Evolutionary conservation across 2,329 filamentous ascomycete species (phyloP), one percentile per base, ranked within the genome.

Genomic region (Botrytis deweyae): DNA sequence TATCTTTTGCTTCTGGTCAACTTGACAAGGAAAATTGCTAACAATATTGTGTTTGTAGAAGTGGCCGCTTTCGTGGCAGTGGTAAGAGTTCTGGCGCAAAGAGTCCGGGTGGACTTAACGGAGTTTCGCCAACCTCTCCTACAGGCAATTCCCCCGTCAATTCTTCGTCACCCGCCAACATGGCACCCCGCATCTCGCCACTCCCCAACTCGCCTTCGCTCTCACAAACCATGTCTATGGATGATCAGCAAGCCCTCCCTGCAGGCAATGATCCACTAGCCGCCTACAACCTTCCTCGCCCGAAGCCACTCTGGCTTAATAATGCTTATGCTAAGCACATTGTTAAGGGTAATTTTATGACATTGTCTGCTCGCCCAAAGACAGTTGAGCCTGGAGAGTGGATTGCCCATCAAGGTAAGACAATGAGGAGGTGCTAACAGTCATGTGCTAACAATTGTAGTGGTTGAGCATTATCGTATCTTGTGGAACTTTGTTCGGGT

Each of bases 311-410:
- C 75, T 94, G 93, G 90, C 89, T 94, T 80, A 91, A 93, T 80
- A 88, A 91, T 73, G 85, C 89, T 75, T 92, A 93, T 81, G 91
- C 92, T 72, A 93, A 92, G 81, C 90, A 97, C 80, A 97, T 97
- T 77, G 95, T 98, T 80, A 97, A 95, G 85, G 95, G 95, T 74
- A 98, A 98, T 85, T 98, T 98, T 82, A 94, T 97, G 91, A 98
- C 95, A 18, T 85, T 98, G 74, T 97, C 95, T 80, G 94, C 94
- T 68, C 92, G 95, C 81, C 95, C 95, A 36, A 95, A 95, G 85
- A 95, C 96, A 73, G 93, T 98, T 64, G 95, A 98, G 80, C 90
- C 94, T 81, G 95, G 94, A 77, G 95, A 98, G 84, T 98, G 95
- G 95, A 88, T 98, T 78, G 95, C 95, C 76, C 94, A 98, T 83